Evolutionary conservation across 2,329 filamentous ascomycete genomes (phyloP).

Genomic region (Apiospora phragmitis): DNA sequence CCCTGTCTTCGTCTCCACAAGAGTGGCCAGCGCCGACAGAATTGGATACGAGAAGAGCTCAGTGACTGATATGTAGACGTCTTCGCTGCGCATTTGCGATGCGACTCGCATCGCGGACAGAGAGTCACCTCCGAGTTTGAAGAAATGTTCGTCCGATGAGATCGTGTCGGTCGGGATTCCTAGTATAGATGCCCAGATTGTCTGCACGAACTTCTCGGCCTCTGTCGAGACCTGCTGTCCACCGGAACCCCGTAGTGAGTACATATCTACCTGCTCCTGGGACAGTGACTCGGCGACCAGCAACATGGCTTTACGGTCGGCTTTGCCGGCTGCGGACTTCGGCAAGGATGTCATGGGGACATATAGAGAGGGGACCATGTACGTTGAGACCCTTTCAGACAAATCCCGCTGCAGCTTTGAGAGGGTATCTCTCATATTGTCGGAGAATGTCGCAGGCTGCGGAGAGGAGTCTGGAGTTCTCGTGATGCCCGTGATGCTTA

Average conservation of each 20-base stretch:
- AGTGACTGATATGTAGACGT: neutral
- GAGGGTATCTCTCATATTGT: neutral
- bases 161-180: neutral
- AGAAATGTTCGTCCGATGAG: neutral
- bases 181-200: neutral
- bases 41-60: neutral
- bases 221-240: neutral
- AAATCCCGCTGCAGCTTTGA: neutral
- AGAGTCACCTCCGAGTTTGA: neutral
- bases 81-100: neutral
- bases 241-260: neutral
- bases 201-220: neutral
- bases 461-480: neutral
- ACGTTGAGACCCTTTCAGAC: constrained; percentile 5
- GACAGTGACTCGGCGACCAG: neutral
- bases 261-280: neutral
- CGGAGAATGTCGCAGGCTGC: neutral
- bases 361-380: constrained; percentile 15
- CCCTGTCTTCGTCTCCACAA: neutral
- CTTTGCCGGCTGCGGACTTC: neutral
- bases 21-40: neutral
- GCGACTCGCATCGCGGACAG: neutral
- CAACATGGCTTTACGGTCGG: neutral
- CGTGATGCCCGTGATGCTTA: neutral
- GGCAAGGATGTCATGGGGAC: constrained; percentile 10